Evolutionary conservation across 345 rosid species (phyloP), one percentile per base, ranked within the genome.

Genomic region (Bruguiera gymnorhiza): DNA sequence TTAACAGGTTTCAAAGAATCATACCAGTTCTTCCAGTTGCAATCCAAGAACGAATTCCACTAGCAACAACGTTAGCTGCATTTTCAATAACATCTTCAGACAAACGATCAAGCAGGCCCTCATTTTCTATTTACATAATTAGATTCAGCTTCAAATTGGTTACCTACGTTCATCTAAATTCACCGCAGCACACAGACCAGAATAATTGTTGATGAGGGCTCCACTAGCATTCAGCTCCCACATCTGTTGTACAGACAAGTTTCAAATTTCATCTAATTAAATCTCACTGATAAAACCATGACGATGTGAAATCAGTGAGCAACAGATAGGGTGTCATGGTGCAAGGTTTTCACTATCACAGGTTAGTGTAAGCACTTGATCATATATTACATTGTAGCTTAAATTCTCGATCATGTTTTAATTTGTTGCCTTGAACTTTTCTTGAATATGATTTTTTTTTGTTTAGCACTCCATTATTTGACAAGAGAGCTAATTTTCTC

Each of bases 11-110:
- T 31, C 50, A 46, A 39, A 63, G 53, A 68, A 66, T 19, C 80
- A 48, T 72, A 89, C 96, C 96, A 79, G 59, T 43, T 83, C 88
- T 87, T 76, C 98, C 98, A 1, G 85, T 83, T 6, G 98, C 96
- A 57, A 94, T 79, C 98, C 97, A 94, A 62, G 97, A 85, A 27
- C 89, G 97, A 78, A 81, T 63, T 15, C 95, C 88, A 60, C 53
- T 73, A 43, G 86, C 64, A 72, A 6, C 79, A n/a, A 6, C 60
- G 50, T 69, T 55, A 66, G 71, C 81, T 80, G 84, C 70, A 70
- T 61, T 19, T 29, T 56, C 30, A 13, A 20, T 55, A 7, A 48
- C 58, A 6, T 8, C 6, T 27, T 59, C 26, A 64, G 55, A 46
- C 52, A 21, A 2, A 16, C n/a, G 32, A 32, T n/a, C 19, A 19